Base-by-base conservation (phyloP, 345 rosid genomes). In the Viola odorata region DNA sequence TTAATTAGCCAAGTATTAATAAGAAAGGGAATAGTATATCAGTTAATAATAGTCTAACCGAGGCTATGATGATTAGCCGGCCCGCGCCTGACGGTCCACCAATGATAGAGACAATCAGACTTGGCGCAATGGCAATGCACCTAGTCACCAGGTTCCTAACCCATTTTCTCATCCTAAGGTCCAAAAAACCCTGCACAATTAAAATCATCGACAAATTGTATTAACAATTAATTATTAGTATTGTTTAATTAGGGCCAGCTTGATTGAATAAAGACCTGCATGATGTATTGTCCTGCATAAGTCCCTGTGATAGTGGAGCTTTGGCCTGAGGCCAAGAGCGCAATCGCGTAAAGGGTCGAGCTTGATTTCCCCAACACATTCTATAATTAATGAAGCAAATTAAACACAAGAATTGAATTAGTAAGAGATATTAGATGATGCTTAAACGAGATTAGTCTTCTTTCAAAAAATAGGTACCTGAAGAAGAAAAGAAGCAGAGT, bases 401-500 rank as follows among this genome's bases (percentile, higher is more conserved):
- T 16, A 45, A 45, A 12, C 13, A 12, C 6, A 48, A 50, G 45
- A 50, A 48, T 12, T 40, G 5, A 12, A 38, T 3, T 12, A 37
- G 32, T 23, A 23, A 23, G 9, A n/a, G 8, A 12, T 38, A 55
- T 6, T 8, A 17, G 1, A 36, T 3, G 3, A 39, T n/a, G 32
- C 1, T 23, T 23, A 13, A 1, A 7, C 17, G 4, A 7, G 3
- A 14, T 15, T 41, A 41, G 3, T 37, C 32, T 48, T 11, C 12
- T 49, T 15, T 23, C n/a, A n/a, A n/a, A n/a, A 0, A 8, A 38
- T 38, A 40, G 39, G 7, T 4, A 84, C 90, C 90, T 69, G 63
- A 13, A 87, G 95, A n/a, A 87, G 87, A 65, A 87, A 87, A 53
- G 91, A 80, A 23, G 95, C 91, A 5, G 90, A 81, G 70, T 84